Conservation (phyloP, 495 filamentous ascomycete species). For the Hyaloscypha hepaticicola region DNA sequence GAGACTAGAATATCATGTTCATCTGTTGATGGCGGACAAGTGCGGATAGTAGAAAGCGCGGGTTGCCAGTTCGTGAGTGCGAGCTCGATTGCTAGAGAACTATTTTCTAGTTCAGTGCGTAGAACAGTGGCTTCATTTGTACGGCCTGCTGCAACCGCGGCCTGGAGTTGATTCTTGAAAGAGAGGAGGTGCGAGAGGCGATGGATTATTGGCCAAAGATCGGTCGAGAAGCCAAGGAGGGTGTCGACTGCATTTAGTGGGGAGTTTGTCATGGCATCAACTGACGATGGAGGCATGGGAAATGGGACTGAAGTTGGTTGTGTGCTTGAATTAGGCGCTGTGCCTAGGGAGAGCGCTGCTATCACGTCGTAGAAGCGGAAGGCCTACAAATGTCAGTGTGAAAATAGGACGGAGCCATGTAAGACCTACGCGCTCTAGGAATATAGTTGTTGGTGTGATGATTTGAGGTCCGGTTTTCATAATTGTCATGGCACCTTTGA, state of each 20-base stretch:
- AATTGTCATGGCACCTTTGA: slow-evolving; percentile 59
- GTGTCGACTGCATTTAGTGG: slow-evolving; percentile 56
- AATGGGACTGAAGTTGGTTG: slow-evolving; percentile 33
- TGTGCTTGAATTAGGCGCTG: slow-evolving; percentile 52
- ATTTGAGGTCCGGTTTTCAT: slow-evolving; percentile 50
- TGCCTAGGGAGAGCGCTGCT: slow-evolving; percentile 60
- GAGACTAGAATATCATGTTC: no score
- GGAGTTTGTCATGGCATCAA: slow-evolving; percentile 43
- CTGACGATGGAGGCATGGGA: slow-evolving; percentile 34
- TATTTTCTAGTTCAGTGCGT: slow-evolving; percentile 53
- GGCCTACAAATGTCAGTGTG: slow-evolving; percentile 39
- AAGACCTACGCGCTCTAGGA: slow-evolving; percentile 54
- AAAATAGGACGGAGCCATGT: not conserved
- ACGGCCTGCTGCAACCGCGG: slow-evolving; percentile 38
- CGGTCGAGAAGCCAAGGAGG: slow-evolving; percentile 60
- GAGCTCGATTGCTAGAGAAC: slow-evolving; percentile 54
- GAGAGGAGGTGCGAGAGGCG: slow-evolving; percentile 55
- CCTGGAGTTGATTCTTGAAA: slow-evolving; percentile 49
- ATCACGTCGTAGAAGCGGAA: slow-evolving; percentile 68
- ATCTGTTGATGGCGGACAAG: not conserved
- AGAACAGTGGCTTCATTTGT: slow-evolving; percentile 52
- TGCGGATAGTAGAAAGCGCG: slow-evolving; percentile 19
- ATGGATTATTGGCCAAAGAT: slow-evolving; percentile 63
- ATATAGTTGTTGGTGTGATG: slow-evolving; percentile 50
- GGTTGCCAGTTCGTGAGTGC: slow-evolving; percentile 57